These are phyloP conservation scores for Capronia epimyces DNA, from an alignment of 2,329 filamentous ascomycete species.

Conservation along the genomic window DNA sequence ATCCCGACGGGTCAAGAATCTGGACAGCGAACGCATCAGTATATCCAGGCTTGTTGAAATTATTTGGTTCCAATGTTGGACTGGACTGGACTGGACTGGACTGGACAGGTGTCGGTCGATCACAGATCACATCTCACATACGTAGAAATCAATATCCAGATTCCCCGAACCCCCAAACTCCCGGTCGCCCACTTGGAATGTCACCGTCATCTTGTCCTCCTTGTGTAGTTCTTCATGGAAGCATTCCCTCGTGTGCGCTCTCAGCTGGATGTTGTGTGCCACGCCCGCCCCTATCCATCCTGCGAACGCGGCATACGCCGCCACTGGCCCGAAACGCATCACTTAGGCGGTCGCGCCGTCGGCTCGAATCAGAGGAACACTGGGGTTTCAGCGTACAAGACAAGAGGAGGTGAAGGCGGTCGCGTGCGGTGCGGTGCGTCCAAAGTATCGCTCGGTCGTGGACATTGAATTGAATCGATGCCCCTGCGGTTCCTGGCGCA, in stretches of 20 bases:
- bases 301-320: constrained; percentile 50
- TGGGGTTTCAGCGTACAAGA: no score
- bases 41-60: not conserved
- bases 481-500: no score
- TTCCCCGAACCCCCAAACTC: constrained; percentile 94
- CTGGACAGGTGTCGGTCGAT: no score
- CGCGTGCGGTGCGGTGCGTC: no score
- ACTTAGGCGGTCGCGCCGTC: no score
- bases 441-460: no score
- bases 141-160: constrained; percentile 96
- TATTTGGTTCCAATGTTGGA: not conserved
- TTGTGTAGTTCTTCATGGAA: constrained; percentile 90
- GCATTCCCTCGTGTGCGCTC: constrained; percentile 89
- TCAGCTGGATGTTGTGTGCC: constrained; percentile 94
- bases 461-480: no score
- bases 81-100: no score
- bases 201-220: constrained; percentile 97
- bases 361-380: no score
- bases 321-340: constrained; percentile 40
- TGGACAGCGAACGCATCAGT: constrained; percentile 31
- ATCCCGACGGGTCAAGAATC: constrained; percentile 72
- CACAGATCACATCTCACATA: constrained; percentile 49
- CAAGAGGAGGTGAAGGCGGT: no score
- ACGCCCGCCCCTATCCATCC: constrained; percentile 55
- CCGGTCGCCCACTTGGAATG: constrained; percentile 93